Evolutionary conservation across 176 grass and related monocot species (phyloP), one percentile per base, ranked within the genome.

Genomic region (maize (Zea mays)): DNA sequence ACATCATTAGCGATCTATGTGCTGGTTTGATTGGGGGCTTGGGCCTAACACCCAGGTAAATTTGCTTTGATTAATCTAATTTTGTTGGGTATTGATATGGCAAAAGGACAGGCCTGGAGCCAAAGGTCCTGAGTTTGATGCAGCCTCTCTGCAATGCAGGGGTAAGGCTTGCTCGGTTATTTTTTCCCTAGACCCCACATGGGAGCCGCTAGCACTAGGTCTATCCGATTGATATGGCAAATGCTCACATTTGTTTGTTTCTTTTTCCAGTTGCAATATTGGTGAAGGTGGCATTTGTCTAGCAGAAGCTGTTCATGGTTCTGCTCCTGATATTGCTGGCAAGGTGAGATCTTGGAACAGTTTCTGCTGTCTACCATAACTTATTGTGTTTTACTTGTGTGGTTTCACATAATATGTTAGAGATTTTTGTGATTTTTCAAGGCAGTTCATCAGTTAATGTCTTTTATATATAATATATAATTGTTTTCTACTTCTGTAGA

Each of bases 1-100:
- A 98, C 58, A 98, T 98, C 78, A 98, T 98, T 74, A 98, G 96
- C 10, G 96, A 94, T 75, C 96, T 98, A 19, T 98, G 92, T 88
- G 96, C 96, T 59, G 96, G 92, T 75, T 82, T 98, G 51, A 94
- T 98, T 16, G 95, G 95, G 9, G 95, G 95, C 10, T 87, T 98
- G 79, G 95, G 95, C 51, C 74, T 98, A 33, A 98, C 96, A 79
- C 96, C 96, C 49, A 98, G 96, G 96, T 98, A 94, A 46, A 72
- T 20, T 69, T 79, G 16, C 61, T 84, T 79, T 63, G 57, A 68
- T 61, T 61, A 13, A 34, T 40, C 33, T 62, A 15, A 70, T 56
- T 4, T 55, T 76, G 47, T 84, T 77, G 43, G 50, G 57, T 19
- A 34, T 54, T 15, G 10, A 61, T 45, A 71, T 7, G 15, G 14